Evolutionary conservation across 164 flowering plant genomes (phyloP).

Genomic region (Liriodendron chinense): DNA sequence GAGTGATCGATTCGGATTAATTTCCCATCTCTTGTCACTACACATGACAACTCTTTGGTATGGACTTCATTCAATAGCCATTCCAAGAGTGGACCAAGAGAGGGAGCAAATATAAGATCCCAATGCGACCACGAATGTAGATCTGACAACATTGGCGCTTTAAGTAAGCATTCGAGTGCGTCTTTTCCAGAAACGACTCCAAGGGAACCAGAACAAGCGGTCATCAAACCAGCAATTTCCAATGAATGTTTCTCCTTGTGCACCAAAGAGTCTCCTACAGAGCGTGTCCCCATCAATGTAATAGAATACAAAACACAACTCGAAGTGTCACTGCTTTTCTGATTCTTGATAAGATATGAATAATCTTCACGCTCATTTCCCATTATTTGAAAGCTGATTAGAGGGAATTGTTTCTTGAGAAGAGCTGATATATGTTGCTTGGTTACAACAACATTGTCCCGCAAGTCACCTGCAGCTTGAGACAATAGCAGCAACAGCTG

Average conservation of each 20-base stretch:
- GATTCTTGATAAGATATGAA: conserved; percentile 28
- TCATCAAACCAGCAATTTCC: conserved; percentile 17
- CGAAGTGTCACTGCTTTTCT: conserved; percentile 26
- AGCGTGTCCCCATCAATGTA: conserved; percentile 33
- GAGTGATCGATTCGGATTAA: conserved; percentile 68
- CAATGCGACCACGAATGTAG: conserved; percentile 82
- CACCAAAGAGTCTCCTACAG: conserved; percentile 15
- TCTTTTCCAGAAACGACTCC: conserved; percentile 50
- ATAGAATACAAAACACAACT: conserved; percentile 64
- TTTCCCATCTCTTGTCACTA: conserved; percentile 69
- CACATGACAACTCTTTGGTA: conserved; percentile 56
- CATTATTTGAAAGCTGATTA: conserved; percentile 38
- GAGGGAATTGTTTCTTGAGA: conserved; percentile 72
- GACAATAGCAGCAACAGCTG: conserved; percentile 54
- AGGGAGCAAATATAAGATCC: conserved; percentile 81
- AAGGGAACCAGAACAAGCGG: conserved; percentile 16
- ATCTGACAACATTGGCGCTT: conserved; percentile 81
- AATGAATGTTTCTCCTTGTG: conserved; percentile 11
- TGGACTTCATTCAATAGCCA: conserved; percentile 70
- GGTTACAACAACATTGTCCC: conserved; percentile 35
- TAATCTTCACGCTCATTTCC: conserved; percentile 40
- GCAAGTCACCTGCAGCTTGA: conserved; percentile 54
- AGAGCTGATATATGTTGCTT: conserved; percentile 45
- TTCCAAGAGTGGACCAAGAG: conserved; percentile 74
- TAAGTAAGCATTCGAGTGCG: conserved; percentile 62